Evolutionary conservation across 2,329 filamentous ascomycete species (phyloP).

Genomic region (Aspergillus novofumigatus): DNA sequence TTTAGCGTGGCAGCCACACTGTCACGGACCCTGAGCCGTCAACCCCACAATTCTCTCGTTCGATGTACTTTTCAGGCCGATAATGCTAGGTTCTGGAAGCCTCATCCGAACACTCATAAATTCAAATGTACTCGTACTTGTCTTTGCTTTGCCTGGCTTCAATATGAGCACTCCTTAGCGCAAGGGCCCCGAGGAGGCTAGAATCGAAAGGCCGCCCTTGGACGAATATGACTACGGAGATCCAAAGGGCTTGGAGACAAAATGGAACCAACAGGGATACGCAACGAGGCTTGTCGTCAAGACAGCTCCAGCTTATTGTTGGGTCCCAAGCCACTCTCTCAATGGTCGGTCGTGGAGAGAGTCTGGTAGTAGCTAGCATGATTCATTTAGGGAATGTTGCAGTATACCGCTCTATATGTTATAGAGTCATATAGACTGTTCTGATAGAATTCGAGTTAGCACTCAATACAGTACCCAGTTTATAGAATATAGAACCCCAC

Average conservation of each 20-base stretch:
- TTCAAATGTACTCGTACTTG: neutral
- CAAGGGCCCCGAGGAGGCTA: neutral
- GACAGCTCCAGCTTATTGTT: constrained; percentile 44
- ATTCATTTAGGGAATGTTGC: neutral
- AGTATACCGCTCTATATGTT: neutral
- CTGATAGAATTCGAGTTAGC: neutral
- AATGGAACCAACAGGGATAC: constrained; percentile 9
- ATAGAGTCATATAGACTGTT: neutral
- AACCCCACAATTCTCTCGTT: neutral
- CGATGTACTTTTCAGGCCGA: neutral
- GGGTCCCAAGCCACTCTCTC: constrained; percentile 44
- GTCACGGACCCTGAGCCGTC: neutral
- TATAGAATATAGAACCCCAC: no score
- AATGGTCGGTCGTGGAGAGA: constrained; percentile 45
- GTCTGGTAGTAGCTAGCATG: constrained; percentile 47
- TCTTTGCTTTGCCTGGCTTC: neutral
- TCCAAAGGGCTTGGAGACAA: neutral
- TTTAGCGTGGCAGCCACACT: neutral
- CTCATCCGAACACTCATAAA: neutral
- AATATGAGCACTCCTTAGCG: neutral
- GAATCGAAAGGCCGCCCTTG: neutral
- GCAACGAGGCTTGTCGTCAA: constrained; percentile 34
- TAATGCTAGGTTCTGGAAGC: neutral
- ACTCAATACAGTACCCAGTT: no score
- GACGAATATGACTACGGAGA: neutral